Evolutionary conservation across 2,329 filamentous ascomycete genomes (phyloP).

Genomic region (Magnaporthiopsis rhizophila): DNA sequence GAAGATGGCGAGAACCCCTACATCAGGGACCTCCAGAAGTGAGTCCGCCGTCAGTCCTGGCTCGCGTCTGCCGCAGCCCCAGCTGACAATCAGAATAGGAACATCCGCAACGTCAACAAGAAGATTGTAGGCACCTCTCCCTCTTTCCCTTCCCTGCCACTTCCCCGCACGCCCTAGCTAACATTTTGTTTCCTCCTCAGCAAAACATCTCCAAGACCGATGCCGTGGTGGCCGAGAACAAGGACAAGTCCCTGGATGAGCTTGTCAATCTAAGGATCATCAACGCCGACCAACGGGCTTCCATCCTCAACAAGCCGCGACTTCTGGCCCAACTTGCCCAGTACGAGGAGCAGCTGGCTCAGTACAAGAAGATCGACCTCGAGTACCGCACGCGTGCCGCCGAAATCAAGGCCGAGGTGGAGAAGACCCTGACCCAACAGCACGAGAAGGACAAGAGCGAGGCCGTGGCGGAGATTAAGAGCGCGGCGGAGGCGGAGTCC

Average conservation of each 20-base stretch:
- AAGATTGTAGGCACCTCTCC: constrained; percentile 86
- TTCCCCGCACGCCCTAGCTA: not conserved
- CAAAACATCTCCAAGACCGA: constrained; percentile 67
- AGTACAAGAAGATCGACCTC: constrained; percentile 68
- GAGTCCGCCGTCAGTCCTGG: constrained; percentile 25
- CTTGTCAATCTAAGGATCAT: constrained; percentile 65
- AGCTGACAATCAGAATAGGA: constrained; percentile 42
- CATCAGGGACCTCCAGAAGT: constrained; percentile 89
- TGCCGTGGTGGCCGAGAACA: constrained; percentile 58
- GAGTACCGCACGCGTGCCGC: constrained; percentile 58
- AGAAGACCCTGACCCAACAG: constrained; percentile 46
- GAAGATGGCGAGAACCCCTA: constrained; percentile 69
- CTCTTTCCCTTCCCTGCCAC: constrained; percentile 40
- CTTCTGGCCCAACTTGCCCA: constrained; percentile 61
- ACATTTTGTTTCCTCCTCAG: constrained; percentile 27
- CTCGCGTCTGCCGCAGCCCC: not conserved
- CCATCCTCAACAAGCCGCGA: constrained; percentile 67
- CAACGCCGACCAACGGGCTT: constrained; percentile 72
- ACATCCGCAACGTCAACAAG: constrained; percentile 86
- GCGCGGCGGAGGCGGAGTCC: constrained; percentile 45
- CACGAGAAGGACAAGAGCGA: constrained; percentile 47
- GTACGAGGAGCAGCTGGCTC: constrained; percentile 64
- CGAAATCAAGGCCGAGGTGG: constrained; percentile 50
- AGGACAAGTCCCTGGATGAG: constrained; percentile 63
- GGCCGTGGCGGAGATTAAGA: constrained; percentile 43